Evolutionary conservation across 495 filamentous ascomycete species (phyloP).

Genomic region (Aspergillus nidulans): DNA sequence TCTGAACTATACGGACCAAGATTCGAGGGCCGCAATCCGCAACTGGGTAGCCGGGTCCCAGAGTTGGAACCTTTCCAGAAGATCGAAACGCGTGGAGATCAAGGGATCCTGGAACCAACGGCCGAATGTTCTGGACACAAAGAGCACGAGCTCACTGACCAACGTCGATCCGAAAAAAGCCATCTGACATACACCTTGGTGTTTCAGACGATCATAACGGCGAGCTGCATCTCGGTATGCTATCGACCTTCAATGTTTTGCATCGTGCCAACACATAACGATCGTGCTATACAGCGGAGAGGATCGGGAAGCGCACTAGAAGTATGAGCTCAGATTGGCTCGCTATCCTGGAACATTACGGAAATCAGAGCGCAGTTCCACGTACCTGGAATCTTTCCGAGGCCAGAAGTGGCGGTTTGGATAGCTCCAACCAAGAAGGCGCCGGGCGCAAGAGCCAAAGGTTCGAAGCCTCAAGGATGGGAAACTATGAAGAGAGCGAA

Average conservation of each 20-base stretch:
- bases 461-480: background rate
- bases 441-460: background rate
- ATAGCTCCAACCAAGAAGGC: background rate
- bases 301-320: background rate
- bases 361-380: background rate
- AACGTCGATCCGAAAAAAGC: background rate
- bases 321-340: background rate
- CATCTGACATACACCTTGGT: background rate
- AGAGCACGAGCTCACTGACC: background rate
- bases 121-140: slow-evolving; percentile 22
- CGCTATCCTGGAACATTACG: background rate
- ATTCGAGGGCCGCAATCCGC: slow-evolving; percentile 2
- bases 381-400: background rate
- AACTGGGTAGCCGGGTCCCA: background rate
- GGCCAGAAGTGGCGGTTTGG: background rate
- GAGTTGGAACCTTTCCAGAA: background rate
- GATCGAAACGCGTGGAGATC: background rate
- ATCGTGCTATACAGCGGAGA: background rate
- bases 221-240: slow-evolving; percentile 7
- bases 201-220: slow-evolving; percentile 8
- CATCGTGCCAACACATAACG: background rate
- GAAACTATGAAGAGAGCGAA: background rate
- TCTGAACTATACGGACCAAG: background rate
- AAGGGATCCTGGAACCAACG: slow-evolving; percentile 17
- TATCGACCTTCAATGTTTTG: background rate